Percentiles rank a stretch among this genome's conserved stretches.
Conservation (phyloP, 208 protist genomes). For the Leptomonas pyrrhocoris region DNA sequence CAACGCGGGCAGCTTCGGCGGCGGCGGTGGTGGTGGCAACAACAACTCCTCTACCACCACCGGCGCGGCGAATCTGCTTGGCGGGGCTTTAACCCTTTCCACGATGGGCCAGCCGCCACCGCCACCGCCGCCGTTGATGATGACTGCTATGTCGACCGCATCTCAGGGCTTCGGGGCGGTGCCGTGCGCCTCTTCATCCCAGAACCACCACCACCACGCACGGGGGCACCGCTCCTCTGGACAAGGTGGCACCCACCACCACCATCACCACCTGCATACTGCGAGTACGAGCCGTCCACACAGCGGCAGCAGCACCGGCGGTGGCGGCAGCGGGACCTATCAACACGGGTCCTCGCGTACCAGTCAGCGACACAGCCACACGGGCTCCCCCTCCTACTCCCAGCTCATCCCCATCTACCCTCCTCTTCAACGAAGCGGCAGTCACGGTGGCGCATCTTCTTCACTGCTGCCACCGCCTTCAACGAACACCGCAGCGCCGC, state of each 20-base stretch:
- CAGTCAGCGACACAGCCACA: constrained; percentile 17
- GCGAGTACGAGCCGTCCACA: not conserved
- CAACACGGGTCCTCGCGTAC: constrained; percentile 1
- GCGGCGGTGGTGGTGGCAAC: not conserved
- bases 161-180: not conserved
- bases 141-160: not conserved
- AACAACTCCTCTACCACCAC: not conserved
- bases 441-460: too few species aligned
- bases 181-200: not conserved
- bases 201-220: not conserved
- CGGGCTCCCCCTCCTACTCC: constrained; percentile 19
- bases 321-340: constrained; percentile 1
- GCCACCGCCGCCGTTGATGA: not conserved
- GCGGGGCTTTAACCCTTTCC: constrained; percentile 13
- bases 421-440: not conserved
- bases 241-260: constrained; percentile 5
- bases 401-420: constrained; percentile 10
- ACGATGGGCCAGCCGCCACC: not conserved
- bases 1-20: constrained; percentile 2
- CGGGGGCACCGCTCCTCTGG: constrained; percentile 12
- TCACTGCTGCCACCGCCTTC: not conserved
- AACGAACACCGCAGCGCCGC: constrained; percentile 1
- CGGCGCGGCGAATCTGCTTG: not conserved
- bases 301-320: constrained; percentile 11
- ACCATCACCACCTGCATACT: not conserved